phyloP scores from a whole-genome alignment of 129 eudicot genomes.

The Centella asiatica region DNA sequence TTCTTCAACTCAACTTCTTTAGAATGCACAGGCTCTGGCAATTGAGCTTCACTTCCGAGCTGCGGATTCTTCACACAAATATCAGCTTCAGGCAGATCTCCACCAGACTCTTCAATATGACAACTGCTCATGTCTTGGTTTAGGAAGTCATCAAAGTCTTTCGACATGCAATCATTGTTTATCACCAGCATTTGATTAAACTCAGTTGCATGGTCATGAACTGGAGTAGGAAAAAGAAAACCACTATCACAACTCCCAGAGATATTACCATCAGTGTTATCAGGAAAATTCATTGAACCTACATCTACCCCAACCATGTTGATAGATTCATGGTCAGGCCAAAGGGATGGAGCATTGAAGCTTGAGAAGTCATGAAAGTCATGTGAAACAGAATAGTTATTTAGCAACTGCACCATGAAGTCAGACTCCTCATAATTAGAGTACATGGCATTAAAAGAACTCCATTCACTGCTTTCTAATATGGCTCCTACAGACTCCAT shows the following conservation, averaged over 20 bases:
- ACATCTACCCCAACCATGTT: conserved; percentile 14
- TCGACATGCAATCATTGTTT: conserved; percentile 7
- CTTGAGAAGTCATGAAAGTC: conserved; percentile 1
- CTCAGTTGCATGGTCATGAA: conserved; percentile 21
- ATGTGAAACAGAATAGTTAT: conserved; percentile 11
- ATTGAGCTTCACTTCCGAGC: neutral
- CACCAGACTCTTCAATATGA: conserved; percentile 4
- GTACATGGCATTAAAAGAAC: conserved; percentile 32
- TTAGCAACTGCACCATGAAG: conserved; percentile 67
- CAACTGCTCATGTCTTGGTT: conserved; percentile 18
- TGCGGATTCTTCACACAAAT: neutral
- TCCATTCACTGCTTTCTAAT: conserved; percentile 58
- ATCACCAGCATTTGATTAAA: conserved; percentile 3
- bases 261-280: conserved; percentile 15
- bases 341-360: conserved; percentile 4
- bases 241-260: conserved; percentile 13
- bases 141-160: conserved; percentile 15
- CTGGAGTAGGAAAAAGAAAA: conserved; percentile 19
- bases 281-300: neutral
- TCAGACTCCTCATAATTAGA: conserved; percentile 54
- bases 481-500: conserved; percentile 52
- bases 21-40: conserved; percentile 5
- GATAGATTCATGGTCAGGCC: conserved; percentile 22
- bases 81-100: neutral
- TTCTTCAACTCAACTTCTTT: conserved; percentile 9